Conservation (phyloP, 352 stramenopile genomes). For the Phytophthora citrophthora region DNA sequence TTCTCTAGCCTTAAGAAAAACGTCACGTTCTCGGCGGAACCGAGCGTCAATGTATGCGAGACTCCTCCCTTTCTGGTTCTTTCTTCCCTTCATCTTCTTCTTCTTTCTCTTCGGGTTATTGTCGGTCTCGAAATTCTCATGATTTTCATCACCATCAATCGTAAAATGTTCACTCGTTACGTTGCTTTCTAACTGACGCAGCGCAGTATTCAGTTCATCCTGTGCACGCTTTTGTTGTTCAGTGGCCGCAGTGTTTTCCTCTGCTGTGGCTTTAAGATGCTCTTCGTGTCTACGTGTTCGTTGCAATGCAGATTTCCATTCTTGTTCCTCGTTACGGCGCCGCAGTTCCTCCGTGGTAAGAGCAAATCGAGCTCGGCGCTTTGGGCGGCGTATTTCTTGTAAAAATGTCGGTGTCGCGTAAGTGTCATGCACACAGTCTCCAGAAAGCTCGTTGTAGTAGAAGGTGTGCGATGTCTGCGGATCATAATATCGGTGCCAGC, state of each 20-base stretch:
- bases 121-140: slow-evolving; percentile 9
- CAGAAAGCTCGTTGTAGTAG: slow-evolving; percentile 69
- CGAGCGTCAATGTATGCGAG: slow-evolving; percentile 70
- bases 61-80: slow-evolving; percentile 34
- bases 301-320: slow-evolving; percentile 70
- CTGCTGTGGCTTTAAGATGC: slow-evolving; percentile 27
- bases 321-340: slow-evolving; percentile 60
- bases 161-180: slow-evolving; percentile 66
- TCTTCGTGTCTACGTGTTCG: slow-evolving; percentile 52
- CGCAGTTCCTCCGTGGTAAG: slow-evolving; percentile 53
- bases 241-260: slow-evolving; percentile 18
- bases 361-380: slow-evolving; percentile 34
- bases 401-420: slow-evolving; percentile 48
- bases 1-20: slow-evolving; percentile 51
- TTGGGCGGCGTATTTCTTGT: slow-evolving; percentile 38
- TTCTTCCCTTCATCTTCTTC: slow-evolving; percentile 7
- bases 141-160: slow-evolving; percentile 21
- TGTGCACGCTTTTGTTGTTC: slow-evolving; percentile 37
- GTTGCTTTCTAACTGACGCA: slow-evolving; percentile 55
- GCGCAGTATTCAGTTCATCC: slow-evolving; percentile 45
- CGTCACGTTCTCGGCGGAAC: slow-evolving; percentile 59
- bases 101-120: slow-evolving; percentile 17
- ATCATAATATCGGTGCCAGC: slow-evolving; percentile 73
- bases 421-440: slow-evolving; percentile 71
- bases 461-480: slow-evolving; percentile 58